phyloP scores from a whole-genome alignment of 371 early-diverging fungal genomes.

The Rhizopus stolonifer region DNA sequence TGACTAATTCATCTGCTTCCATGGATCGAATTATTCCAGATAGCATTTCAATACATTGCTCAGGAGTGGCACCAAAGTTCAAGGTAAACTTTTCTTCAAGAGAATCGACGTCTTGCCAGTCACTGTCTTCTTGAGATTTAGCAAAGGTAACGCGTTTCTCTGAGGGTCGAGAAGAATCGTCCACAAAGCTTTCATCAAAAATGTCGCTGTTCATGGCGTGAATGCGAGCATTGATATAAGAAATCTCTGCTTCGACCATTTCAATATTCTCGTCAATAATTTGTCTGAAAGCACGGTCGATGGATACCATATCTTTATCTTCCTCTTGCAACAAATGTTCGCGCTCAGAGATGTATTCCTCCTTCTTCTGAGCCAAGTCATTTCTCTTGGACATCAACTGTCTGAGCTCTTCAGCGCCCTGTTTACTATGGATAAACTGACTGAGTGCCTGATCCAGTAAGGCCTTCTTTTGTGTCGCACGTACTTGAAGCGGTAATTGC shows the following conservation, averaged over 20 bases:
- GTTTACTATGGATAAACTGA: conserved; percentile 47
- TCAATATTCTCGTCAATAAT: conserved; percentile 86
- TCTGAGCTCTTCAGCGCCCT: conserved; percentile 41
- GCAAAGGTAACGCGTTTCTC: conserved; percentile 45
- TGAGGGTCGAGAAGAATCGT: conserved; percentile 6
- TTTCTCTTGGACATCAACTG: conserved; percentile 51
- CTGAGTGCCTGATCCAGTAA: conserved; percentile 56
- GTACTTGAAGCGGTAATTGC: conserved; percentile 11
- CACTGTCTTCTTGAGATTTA: conserved; percentile 11
- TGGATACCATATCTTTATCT: conserved; percentile 29
- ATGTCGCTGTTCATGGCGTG: conserved; percentile 69
- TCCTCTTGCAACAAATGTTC: conserved; percentile 56
- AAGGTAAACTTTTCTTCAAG: conserved; percentile 47
- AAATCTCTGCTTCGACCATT: conserved; percentile 78
- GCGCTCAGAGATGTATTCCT: conserved; percentile 66
- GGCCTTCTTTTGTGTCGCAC: conserved; percentile 51
- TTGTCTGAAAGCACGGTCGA: conserved; percentile 52
- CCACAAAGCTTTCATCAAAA: conserved; percentile 40
- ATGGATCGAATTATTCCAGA: conserved; percentile 61
- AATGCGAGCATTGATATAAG: conserved; percentile 69
- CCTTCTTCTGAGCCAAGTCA: conserved; percentile 60
- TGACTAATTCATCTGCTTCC: conserved; percentile 60
- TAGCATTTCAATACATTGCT: conserved; percentile 51
- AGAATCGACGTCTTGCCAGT: conserved; percentile 32
- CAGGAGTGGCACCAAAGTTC: conserved; percentile 43